Percentiles rank a stretch among this genome's conserved stretches.
These are phyloP conservation scores for Setaria italica DNA, from an alignment of 202 grass and related monocot genomes.

Conservation along the genomic window DNA sequence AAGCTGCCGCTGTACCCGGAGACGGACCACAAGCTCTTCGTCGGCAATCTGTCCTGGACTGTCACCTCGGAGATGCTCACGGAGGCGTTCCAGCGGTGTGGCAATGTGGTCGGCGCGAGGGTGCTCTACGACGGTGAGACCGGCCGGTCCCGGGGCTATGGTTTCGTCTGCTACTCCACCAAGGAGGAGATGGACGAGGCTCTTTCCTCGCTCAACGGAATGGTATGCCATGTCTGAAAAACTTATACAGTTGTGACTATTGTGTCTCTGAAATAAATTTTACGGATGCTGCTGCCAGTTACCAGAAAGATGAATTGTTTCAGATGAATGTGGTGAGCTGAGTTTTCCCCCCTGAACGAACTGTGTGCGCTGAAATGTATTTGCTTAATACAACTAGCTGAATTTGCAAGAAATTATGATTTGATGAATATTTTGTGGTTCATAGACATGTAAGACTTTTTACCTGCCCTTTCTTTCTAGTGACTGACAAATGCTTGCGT, in stretches of 20 bases:
- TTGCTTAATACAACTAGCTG: neutral
- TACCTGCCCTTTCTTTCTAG: neutral
- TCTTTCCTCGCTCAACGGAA: conserved; percentile 72
- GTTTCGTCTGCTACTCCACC: conserved; percentile 84
- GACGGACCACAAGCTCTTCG: conserved; percentile 85
- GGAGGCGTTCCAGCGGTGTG: conserved; percentile 62
- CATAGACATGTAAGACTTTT: neutral
- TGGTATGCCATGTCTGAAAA: conserved; percentile 47
- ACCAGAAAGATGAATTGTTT: neutral
- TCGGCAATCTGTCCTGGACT: conserved; percentile 89
- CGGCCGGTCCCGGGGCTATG: conserved; percentile 78
- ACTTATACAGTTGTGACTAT: too few relatives aligned
- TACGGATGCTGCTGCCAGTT: neutral
- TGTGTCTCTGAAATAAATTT: neutral
- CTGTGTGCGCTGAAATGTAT: neutral
- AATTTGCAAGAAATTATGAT: neutral
- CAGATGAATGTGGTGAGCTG: neutral
- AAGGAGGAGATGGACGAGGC: conserved; percentile 93
- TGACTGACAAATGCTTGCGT: neutral
- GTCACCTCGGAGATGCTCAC: conserved; percentile 74
- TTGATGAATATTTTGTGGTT: neutral
- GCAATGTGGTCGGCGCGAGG: conserved; percentile 72
- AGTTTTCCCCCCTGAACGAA: neutral
- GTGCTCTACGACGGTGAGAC: conserved; percentile 90
- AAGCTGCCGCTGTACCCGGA: conserved; percentile 79